phyloP scores from a whole-genome alignment of 108 stramenopile genomes.

The Hondaea fermentalgiana region DNA sequence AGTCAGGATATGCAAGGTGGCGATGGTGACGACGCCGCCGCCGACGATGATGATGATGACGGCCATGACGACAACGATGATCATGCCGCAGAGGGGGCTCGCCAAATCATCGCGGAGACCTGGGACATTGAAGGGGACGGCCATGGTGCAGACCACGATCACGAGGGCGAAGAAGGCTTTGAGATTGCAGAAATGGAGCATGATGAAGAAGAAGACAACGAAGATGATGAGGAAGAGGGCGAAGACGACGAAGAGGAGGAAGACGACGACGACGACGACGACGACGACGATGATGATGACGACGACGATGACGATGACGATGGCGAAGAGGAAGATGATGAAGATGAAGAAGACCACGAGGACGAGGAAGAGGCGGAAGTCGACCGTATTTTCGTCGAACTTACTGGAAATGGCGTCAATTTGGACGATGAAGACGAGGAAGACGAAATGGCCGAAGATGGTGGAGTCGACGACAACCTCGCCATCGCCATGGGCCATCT shows the following conservation, averaged over 20 bases:
- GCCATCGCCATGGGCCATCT: not conserved
- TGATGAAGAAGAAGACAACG: conserved; percentile 46
- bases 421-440: not conserved
- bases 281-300: not conserved
- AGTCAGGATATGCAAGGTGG: not conserved
- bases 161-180: conserved; percentile 26
- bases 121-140: conserved; percentile 32
- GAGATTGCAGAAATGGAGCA: conserved; percentile 20
- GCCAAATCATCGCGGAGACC: conserved; percentile 31
- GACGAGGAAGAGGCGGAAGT: conserved; percentile 22
- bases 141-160: conserved; percentile 20
- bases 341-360: not conserved
- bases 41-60: conserved; percentile 27
- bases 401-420: not conserved
- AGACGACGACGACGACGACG: conserved; percentile 8
- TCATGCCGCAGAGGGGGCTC: too few species aligned
- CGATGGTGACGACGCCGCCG: conserved; percentile 35
- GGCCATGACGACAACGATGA: too few species aligned
- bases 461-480: not conserved
- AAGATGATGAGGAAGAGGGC: conserved; percentile 27
- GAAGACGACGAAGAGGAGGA: conserved; percentile 28
- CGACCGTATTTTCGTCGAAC: conserved; percentile 3
- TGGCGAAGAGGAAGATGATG: conserved; percentile 35
- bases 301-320: not conserved
- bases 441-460: conserved; percentile 10